A percentile compares a stretch with the other conserved stretches of the same genome.
Evolutionary conservation across 768 basidiomycete genomes (phyloP).

Genomic region (Fomitopsis pulvina): DNA sequence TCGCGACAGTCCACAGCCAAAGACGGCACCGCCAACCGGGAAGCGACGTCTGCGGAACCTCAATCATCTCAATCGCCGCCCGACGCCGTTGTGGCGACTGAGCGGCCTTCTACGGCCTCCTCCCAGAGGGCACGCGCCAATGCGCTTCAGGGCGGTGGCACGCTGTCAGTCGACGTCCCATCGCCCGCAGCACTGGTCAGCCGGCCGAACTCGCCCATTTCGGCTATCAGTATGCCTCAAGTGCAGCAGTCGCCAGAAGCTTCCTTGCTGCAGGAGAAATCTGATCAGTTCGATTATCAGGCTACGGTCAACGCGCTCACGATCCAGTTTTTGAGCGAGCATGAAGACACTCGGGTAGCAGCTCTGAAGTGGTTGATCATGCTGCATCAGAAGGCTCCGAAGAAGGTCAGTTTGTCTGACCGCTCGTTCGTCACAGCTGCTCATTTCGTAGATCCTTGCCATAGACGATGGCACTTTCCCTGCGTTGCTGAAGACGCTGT

Average conservation of each 20-base stretch:
- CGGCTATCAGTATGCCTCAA: conserved; percentile 20
- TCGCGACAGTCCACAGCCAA: conserved; percentile 42
- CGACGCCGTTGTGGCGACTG: conserved; percentile 23
- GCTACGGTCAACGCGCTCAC: conserved; percentile 90
- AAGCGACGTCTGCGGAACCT: conserved; percentile 41
- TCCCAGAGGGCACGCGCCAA: not conserved
- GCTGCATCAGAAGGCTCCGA: conserved; percentile 96
- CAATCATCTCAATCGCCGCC: conserved; percentile 17
- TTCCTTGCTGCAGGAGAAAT: conserved; percentile 36
- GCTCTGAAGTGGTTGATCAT: conserved; percentile 97
- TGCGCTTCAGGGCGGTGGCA: not conserved
- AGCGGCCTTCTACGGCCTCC: conserved; percentile 16
- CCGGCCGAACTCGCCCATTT: conserved; percentile 28
- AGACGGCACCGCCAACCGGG: conserved; percentile 32
- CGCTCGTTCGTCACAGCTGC: not conserved
- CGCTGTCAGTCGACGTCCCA: conserved; percentile 2
- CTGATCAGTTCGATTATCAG: conserved; percentile 85
- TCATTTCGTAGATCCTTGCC: conserved; percentile 67
- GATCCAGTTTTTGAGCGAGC: conserved; percentile 91
- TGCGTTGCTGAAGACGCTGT: conserved; percentile 88
- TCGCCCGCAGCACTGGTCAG: conserved; percentile 14
- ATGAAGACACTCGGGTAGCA: conserved; percentile 92
- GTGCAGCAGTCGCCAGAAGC: conserved; percentile 20
- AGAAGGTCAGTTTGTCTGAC: conserved; percentile 55
- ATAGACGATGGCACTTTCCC: conserved; percentile 98